These are phyloP conservation scores for Zygnema circumcarinatum DNA, from an alignment of 139 green algal genomes.

Conservation along the genomic window DNA sequence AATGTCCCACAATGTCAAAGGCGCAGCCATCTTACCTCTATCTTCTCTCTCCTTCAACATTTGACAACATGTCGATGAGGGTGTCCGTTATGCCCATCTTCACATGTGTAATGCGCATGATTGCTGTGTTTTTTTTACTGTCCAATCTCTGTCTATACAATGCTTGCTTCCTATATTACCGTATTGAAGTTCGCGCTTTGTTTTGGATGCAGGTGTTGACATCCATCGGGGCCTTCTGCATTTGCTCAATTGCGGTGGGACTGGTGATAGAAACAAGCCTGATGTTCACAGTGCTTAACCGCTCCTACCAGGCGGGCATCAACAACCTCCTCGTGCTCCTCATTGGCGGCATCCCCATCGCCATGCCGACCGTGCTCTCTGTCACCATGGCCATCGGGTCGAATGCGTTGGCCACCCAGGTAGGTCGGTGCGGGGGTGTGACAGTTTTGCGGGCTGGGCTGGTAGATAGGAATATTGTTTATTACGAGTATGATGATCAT, in stretches of 20 bases:
- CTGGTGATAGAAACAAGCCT: constrained; percentile 13
- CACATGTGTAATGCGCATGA: no score
- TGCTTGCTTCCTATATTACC: no score
- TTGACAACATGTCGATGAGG: not conserved
- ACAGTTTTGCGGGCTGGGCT: constrained; percentile 84
- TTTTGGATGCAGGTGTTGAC: constrained; percentile 81
- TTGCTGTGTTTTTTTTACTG: no score
- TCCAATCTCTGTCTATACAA: no score
- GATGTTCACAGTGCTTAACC: constrained; percentile 6
- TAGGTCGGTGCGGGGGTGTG: no score
- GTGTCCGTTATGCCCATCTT: no score
- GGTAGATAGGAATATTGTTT: constrained; percentile 91
- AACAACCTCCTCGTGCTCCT: constrained; percentile 88
- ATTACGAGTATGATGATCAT: no score
- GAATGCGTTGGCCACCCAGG: constrained; percentile 79
- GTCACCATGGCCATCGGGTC: constrained; percentile 86
- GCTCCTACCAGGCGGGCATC: not conserved
- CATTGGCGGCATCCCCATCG: constrained; percentile 88
- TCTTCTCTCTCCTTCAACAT: not conserved
- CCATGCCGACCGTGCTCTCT: constrained; percentile 88
- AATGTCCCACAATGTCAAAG: not conserved
- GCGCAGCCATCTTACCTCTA: not conserved
- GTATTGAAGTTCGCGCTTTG: no score
- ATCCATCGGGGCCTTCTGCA: constrained; percentile 79
- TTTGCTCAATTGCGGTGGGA: constrained; percentile 76